Conservation (phyloP, 495 filamentous ascomycete genomes). For the Haplographium delicatum region DNA sequence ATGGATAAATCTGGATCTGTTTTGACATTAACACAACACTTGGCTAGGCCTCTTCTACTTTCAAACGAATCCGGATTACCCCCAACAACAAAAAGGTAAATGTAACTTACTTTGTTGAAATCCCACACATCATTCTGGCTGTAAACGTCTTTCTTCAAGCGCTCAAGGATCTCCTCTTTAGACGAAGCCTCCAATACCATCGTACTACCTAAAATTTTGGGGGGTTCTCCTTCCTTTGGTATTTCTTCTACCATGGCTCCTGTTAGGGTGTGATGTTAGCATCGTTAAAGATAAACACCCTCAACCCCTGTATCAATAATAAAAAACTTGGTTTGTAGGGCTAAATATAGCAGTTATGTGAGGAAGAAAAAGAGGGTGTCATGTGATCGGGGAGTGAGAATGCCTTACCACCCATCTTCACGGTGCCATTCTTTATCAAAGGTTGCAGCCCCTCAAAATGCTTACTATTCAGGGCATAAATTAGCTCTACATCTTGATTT, state of each 20-base stretch:
- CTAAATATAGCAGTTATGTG: too few species aligned
- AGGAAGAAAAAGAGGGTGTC: too few species aligned
- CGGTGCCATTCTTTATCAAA: conserved; percentile 38
- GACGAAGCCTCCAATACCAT: conserved; percentile 57
- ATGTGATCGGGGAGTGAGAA: neutral
- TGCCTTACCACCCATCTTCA: conserved; percentile 52
- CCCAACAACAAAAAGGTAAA: too few species aligned
- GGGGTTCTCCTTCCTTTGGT: conserved; percentile 54
- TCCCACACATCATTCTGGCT: conserved; percentile 73
- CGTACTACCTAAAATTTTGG: conserved; percentile 65
- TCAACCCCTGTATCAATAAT: too few species aligned
- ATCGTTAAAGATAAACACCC: too few species aligned
- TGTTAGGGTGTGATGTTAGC: too few species aligned
- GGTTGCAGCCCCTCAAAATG: conserved; percentile 51
- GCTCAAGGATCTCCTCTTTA: conserved; percentile 62
- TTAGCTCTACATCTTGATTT: neutral
- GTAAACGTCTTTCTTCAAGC: conserved; percentile 71
- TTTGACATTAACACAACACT: neutral
- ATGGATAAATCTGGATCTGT: conserved; percentile 32
- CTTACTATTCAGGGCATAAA: conserved; percentile 32
- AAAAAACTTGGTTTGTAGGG: too few species aligned
- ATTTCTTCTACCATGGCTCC: conserved; percentile 67
- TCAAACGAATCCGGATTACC: too few species aligned
- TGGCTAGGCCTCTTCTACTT: neutral
- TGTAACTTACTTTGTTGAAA: conserved; percentile 56